Evolutionary conservation across 164 flowering plant genomes (phyloP).

Genomic region (Macadamia tetraphylla): DNA sequence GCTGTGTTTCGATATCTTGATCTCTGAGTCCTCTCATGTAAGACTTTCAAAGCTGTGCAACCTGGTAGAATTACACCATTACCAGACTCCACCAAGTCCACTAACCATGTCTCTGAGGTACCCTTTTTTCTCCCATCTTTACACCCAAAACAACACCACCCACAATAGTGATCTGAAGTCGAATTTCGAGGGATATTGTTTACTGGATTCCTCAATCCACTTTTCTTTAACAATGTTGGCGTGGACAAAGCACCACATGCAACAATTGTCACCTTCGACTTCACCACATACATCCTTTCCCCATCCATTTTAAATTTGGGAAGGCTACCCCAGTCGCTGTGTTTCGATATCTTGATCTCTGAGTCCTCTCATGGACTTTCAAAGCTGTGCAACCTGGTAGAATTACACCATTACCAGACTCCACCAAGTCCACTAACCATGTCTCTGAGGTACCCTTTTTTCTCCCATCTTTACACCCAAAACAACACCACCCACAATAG

Average conservation of each 20-base stretch:
- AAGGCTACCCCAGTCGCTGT: constrained; percentile 54
- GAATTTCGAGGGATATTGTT: constrained; percentile 54
- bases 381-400: constrained; percentile 53
- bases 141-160: constrained; percentile 85
- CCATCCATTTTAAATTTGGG: constrained; percentile 20
- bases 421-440: constrained; percentile 69
- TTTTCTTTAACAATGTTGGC: constrained; percentile 46
- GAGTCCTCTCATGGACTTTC: constrained; percentile 29
- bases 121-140: constrained; percentile 76
- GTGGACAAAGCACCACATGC: constrained; percentile 70
- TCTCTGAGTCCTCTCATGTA: constrained; percentile 19
- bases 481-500: constrained; percentile 53
- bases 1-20: constrained; percentile 27
- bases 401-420: constrained; percentile 65
- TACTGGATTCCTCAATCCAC: constrained; percentile 65
- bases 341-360: constrained; percentile 15
- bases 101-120: constrained; percentile 70
- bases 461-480: constrained; percentile 80
- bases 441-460: constrained; percentile 72
- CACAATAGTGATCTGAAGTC: constrained; percentile 40
- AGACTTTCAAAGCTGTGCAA: constrained; percentile 45
- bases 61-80: constrained; percentile 59
- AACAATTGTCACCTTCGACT: constrained; percentile 56
- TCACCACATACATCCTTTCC: constrained; percentile 28
- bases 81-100: constrained; percentile 63